These are phyloP conservation scores for Vairimorpha necatrix DNA, from an alignment of 371 early-diverging fungal species.

Conservation along the genomic window DNA sequence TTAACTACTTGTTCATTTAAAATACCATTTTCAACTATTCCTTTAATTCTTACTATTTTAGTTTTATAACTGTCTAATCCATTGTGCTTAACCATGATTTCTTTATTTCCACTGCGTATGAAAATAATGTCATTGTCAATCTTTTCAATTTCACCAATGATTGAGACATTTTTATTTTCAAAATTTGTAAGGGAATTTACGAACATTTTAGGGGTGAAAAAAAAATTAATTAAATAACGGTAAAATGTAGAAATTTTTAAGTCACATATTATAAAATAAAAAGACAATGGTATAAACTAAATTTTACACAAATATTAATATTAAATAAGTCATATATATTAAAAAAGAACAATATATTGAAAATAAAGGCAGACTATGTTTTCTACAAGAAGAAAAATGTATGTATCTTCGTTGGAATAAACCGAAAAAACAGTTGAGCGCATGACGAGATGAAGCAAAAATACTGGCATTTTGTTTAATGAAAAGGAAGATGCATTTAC, in stretches of 20 bases:
- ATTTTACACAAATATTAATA: neutral
- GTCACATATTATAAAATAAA: neutral
- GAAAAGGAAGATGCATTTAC: too few species aligned
- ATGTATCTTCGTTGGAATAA: too few species aligned
- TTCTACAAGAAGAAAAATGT: too few species aligned
- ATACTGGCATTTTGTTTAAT: too few species aligned
- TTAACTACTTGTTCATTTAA: slow-evolving; percentile 28
- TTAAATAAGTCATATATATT: neutral
- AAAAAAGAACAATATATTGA: neutral
- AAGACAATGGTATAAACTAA: neutral
- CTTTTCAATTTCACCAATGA: slow-evolving; percentile 40
- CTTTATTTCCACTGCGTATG: slow-evolving; percentile 9
- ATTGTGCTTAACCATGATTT: slow-evolving; percentile 43
- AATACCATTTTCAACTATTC: slow-evolving; percentile 41
- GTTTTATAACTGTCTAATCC: slow-evolving; percentile 43
- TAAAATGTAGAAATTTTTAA: neutral
- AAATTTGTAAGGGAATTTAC: neutral
- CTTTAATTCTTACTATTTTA: slow-evolving; percentile 40
- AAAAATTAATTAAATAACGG: neutral
- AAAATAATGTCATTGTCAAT: slow-evolving; percentile 44
- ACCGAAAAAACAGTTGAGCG: too few species aligned
- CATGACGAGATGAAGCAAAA: too few species aligned
- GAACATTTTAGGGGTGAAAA: slow-evolving; percentile 17
- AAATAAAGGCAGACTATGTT: too few species aligned
- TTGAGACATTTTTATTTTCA: slow-evolving; percentile 26